Base-by-base conservation (phyloP, 148 eudicot species). In the Bassia scoparia region DNA sequence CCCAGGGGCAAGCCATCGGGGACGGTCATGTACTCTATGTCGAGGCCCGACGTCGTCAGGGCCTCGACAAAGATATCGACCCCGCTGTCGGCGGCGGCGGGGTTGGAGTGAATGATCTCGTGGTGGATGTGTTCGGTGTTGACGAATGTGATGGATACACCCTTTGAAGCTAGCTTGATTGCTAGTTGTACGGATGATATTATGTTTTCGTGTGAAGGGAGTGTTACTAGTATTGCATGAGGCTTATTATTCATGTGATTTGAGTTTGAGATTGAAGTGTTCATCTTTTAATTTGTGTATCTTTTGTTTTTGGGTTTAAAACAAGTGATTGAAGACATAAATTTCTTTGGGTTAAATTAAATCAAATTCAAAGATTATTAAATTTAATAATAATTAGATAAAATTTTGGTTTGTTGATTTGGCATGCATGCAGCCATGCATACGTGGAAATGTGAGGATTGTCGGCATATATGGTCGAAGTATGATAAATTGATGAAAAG, bases 91-190 rank as follows among this genome's bases (percentile, higher is more conserved):
- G 4, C 7, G 30, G 63, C 12, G n/a, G n/a, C 17, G 41, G 79
- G 46, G 27, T n/a, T 54, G 60, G 84, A 44, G 41, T 1, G n/a
- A 21, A 53, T 68, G 49, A 80, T 81, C 2, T 83, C 73, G 68
- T 87, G 87, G 81, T 90, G 93, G 34, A 85, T 76, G 67, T 77
- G 74, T 15, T 87, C 80, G 11, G 90, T 78, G 88, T 88, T 87
- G 76, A 90, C 76, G 79, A 88, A 88, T n/a, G 96, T 85, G 67
- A 88, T 80, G 60, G 88, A 85, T 73, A 90, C 79, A 56, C 90
- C 93, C 27, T 67, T 77, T 4, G 87, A 79, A 38, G 96, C 90
- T 3, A 90, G 85, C 70, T 84, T 85, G 33, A 81, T 75, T 10
- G 96, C 89, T 33, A 89, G 82, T 59, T 89, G 85, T 27, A 89